Base-by-base conservation (phyloP, 768 basidiomycete species). In the Leccinum rimulosum region DNA sequence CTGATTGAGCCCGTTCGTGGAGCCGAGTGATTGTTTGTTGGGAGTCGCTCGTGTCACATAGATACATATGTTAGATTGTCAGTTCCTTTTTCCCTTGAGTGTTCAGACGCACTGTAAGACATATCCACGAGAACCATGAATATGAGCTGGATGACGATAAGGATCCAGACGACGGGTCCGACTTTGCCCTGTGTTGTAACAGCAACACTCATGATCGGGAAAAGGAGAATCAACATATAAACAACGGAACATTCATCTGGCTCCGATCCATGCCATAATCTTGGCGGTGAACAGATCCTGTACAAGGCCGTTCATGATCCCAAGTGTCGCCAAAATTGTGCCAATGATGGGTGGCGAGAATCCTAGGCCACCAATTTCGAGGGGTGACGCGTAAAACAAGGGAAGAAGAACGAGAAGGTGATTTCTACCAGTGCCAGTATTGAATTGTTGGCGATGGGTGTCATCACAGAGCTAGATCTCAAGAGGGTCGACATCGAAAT, bases 1-100 rank as follows among this genome's bases (percentile, higher is more conserved):
- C 28, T 85, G 84, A 3, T 79, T 75, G 22, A 86, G 71, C 2
- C 85, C 85, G 57, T 86, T 84, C 2, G 80, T 81, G 6, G 84
- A 80, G 22, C 85, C 85, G 6, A 87, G 74, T 0, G 82, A 80
- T 19, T 73, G 74, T 54, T 76, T 79, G 57, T 79, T 80, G 0
- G 85, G 84, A 1, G 84, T 74, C 1, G 83, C 79, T 30, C 77
- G 75, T 3, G 80, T 84, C 53, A 85, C 71, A 58, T 79, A 83
- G 62, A 86, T 78, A 53, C 12, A 38, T 10, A 15, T 35, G 47
- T 64, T 15, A 66, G 57, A 49, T 30, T 19, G 56, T 56, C 27
- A 1, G 11, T 48, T 36, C 33, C 35, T n/a, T 40, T 40, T 40
- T n/a, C 12, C 17, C 8, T 40, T 8, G 38, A n/a, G 38, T 17